These are phyloP conservation scores for Beauveria pseudobassiana DNA, from an alignment of 2,329 filamentous ascomycete species.

Conservation along the genomic window DNA sequence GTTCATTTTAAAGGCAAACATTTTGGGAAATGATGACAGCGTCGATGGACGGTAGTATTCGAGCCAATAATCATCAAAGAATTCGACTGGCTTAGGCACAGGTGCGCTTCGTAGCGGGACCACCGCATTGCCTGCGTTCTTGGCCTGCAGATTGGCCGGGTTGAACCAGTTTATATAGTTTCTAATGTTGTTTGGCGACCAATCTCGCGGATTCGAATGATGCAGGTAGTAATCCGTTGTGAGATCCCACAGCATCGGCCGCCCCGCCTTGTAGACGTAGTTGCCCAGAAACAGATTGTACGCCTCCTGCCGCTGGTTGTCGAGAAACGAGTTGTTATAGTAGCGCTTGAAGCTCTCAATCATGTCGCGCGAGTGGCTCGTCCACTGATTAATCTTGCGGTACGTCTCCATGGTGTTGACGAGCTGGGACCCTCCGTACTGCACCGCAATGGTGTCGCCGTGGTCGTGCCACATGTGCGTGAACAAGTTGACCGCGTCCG, in stretches of 20 bases:
- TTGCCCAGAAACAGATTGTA: slow-evolving; percentile 97
- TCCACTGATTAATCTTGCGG: slow-evolving; percentile 98
- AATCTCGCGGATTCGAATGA: slow-evolving; percentile 72
- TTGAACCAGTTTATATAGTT: slow-evolving; percentile 91
- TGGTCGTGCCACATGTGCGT: slow-evolving; percentile 99
- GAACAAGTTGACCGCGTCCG: slow-evolving; percentile 90
- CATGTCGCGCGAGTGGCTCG: slow-evolving; percentile 94
- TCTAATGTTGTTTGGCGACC: slow-evolving; percentile 52
- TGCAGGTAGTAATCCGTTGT: slow-evolving; percentile 94
- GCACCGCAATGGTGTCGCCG: slow-evolving; percentile 93
- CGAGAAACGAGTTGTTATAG: slow-evolving; percentile 97
- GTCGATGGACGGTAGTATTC: slow-evolving; percentile 91
- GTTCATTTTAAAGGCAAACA: slow-evolving; percentile 89
- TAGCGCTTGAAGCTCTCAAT: slow-evolving; percentile 98
- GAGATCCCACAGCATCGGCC: slow-evolving; percentile 96
- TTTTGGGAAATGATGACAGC: slow-evolving; percentile 82
- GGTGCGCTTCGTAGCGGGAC: slow-evolving; percentile 30
- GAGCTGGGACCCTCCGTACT: slow-evolving; percentile 93
- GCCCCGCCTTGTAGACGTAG: slow-evolving; percentile 78
- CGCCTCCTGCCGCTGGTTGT: slow-evolving; percentile 94
- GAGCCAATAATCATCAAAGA: slow-evolving; percentile 91
- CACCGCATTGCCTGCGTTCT: neutral
- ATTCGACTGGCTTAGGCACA: slow-evolving; percentile 41
- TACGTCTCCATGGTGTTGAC: slow-evolving; percentile 99
- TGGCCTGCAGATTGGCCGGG: slow-evolving; percentile 43